Evolutionary conservation across 129 eudicot species (phyloP).

Genomic region (Tagetes patula): DNA sequence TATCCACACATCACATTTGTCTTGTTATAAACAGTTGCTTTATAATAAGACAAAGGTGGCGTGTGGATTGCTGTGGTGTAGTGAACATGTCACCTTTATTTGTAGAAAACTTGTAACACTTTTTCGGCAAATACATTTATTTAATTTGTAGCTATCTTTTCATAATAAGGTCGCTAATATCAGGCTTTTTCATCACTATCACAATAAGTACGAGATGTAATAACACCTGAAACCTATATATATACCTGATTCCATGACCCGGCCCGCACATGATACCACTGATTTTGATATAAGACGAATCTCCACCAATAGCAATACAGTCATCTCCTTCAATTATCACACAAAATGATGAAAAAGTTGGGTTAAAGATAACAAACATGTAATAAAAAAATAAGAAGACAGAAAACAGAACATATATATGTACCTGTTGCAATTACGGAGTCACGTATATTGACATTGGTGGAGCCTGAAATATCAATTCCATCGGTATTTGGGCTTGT

Average conservation of each 20-base stretch:
- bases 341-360: conserved; percentile 1
- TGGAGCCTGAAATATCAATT: conserved; percentile 49
- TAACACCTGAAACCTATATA: background rate
- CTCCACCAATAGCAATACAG: conserved; percentile 69
- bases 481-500: conserved; percentile 80
- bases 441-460: conserved; percentile 44
- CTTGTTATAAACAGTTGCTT: too few relatives aligned
- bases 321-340: conserved; percentile 53
- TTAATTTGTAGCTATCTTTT: too few relatives aligned
- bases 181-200: too few relatives aligned
- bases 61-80: too few relatives aligned
- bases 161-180: too few relatives aligned
- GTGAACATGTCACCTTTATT: too few relatives aligned
- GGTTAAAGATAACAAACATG: background rate
- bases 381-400: background rate
- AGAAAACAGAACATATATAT: background rate
- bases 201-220: too few relatives aligned
- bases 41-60: too few relatives aligned
- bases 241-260: conserved; percentile 84
- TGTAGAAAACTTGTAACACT: too few relatives aligned
- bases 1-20: too few relatives aligned
- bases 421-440: conserved; percentile 69
- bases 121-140: too few relatives aligned
- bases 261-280: conserved; percentile 61
- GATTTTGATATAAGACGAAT: conserved; percentile 54